Base-by-base conservation (phyloP, 495 filamentous ascomycete species). In the Oleoguttula mirabilis region DNA sequence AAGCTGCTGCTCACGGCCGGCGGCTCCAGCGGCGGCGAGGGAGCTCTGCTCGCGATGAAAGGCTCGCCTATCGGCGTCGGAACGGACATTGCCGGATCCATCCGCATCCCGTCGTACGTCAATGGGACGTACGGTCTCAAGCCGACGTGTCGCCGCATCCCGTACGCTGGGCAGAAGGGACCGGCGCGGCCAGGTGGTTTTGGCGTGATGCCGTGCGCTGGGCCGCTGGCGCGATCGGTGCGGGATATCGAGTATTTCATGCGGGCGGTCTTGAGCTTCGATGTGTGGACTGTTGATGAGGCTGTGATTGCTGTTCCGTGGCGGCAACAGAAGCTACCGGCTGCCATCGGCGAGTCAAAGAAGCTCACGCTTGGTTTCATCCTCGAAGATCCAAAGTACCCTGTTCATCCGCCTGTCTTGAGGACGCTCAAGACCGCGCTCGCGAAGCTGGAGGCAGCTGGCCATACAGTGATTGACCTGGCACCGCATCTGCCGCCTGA, bases 1-100 rank as follows among this genome's bases (percentile, higher is more conserved):
- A 77, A 80, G 52, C 66, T 50, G 20, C 45, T 48, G 10, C 65
- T 77, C 0, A 73, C 79, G 33, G 71, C 75, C 19, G 80, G 80
- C 1, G 80, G 79, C 4, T 73, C 68, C 33, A 71, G 69, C 1
- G 76, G 76, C 0, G 74, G 74, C 23, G 75, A 79, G 53, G 73
- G 68, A 11, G 73, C 71, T 1, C 48, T 73, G 11, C 36, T 64
- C 10, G 65, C 60, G 0, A 52, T 73, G 30, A 47, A 60, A 19
- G 70, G 70, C 3, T 63, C 60, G 39, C 36, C 59, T 0, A 35
- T 62, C 7, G 59, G 59, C 14, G 34, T 59, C 5, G 59, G 59
- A n/a, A 62, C 61, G 4, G 61, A 62, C 32, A 54, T 62, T 17
- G 60, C 45, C 10, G 59, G 59, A 15, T 51, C 44, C 2, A 48